Conservation (phyloP, 2,329 filamentous ascomycete genomes). For the Penicillium thymicola region DNA sequence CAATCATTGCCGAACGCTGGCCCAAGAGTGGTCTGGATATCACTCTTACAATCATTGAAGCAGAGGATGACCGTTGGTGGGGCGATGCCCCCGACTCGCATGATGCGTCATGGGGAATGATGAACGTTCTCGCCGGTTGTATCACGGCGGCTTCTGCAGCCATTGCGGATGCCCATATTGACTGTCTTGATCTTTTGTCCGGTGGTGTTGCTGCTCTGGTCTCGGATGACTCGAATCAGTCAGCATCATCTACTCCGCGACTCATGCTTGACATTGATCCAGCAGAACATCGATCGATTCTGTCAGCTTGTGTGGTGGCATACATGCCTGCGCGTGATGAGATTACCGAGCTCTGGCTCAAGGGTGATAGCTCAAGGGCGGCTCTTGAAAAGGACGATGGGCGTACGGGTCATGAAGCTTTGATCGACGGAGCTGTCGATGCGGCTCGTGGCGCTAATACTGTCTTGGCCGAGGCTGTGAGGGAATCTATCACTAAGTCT, state of each 20-base stretch:
- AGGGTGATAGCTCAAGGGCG: conserved; percentile 58
- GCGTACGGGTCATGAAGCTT: conserved; percentile 46
- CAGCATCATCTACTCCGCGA: conserved; percentile 24
- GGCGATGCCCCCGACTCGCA: conserved; percentile 50
- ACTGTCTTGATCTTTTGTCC: conserved; percentile 85
- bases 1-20: conserved; percentile 90
- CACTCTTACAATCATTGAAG: conserved; percentile 87
- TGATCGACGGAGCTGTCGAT: conserved; percentile 63
- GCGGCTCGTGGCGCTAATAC: conserved; percentile 58
- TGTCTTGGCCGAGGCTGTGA: conserved; percentile 60
- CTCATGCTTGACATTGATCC: conserved; percentile 75
- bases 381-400: conserved; percentile 33
- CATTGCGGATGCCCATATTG: conserved; percentile 89
- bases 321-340: conserved; percentile 86
- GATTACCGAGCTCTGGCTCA: conserved; percentile 92
- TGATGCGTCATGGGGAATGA: conserved; percentile 75
- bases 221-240: conserved; percentile 28
- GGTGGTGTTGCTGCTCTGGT: conserved; percentile 86
- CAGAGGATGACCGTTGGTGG: conserved; percentile 76
- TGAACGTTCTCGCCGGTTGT: conserved; percentile 88
- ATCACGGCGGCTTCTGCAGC: conserved; percentile 93
- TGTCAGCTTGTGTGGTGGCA: conserved; percentile 83
- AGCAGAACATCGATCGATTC: conserved; percentile 71
- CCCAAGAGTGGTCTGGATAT: conserved; percentile 99
- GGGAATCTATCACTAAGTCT: conserved; percentile 52